Evolutionary conservation across 208 protist genomes (phyloP).

Genomic region (Leishmania arabica): DNA sequence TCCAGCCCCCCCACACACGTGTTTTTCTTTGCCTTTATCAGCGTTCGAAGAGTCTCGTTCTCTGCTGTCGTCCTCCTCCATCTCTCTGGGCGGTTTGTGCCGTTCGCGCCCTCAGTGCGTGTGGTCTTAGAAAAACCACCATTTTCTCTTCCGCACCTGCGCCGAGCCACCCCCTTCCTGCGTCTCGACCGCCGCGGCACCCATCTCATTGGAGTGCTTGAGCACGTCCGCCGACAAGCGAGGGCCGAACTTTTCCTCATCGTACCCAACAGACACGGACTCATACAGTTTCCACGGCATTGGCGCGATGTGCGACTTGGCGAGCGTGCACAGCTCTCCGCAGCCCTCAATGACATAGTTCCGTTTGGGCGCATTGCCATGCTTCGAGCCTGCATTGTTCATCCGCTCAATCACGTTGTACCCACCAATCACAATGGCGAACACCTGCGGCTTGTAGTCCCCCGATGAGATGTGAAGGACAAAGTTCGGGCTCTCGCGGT

Average conservation of each 20-base stretch:
- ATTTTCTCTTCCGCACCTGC: slow-evolving; percentile 10
- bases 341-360: slow-evolving; percentile 76
- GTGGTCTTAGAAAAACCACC: slow-evolving; percentile 32
- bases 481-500: slow-evolving; percentile 89
- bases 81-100: not conserved
- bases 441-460: slow-evolving; percentile 84
- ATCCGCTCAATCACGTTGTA: slow-evolving; percentile 91
- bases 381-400: slow-evolving; percentile 72
- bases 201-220: slow-evolving; percentile 35
- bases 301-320: slow-evolving; percentile 78
- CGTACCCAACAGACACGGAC: slow-evolving; percentile 72
- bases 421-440: slow-evolving; percentile 83
- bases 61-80: not conserved
- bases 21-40: not conserved
- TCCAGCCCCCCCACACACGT: not conserved
- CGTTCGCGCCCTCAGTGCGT: not conserved
- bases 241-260: slow-evolving; percentile 82
- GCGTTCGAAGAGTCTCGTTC: not conserved
- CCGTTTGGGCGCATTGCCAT: slow-evolving; percentile 83
- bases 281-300: slow-evolving; percentile 90
- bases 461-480: slow-evolving; percentile 82
- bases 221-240: slow-evolving; percentile 34
- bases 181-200: slow-evolving; percentile 2
- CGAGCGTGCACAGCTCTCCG: slow-evolving; percentile 88
- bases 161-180: not conserved